Base-by-base conservation (phyloP, 768 basidiomycete species). In the Lactifluus volemus region DNA sequence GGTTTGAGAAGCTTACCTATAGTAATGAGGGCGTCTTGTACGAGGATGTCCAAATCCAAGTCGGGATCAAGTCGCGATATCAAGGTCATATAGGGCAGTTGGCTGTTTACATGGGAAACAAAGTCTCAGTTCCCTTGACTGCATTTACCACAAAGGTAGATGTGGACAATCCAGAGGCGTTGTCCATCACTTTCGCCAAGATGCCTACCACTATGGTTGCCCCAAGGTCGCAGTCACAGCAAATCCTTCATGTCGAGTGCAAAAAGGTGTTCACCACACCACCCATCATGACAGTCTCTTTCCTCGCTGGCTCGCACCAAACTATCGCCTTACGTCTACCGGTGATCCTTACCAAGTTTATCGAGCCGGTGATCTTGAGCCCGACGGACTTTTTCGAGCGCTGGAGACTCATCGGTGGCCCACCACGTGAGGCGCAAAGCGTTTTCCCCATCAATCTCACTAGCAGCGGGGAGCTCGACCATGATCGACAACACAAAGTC, bases 361-460 rank as follows among this genome's bases (percentile, higher is more conserved):
- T 98, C 58, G 96, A 97, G 69, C 89, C 91, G 29, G 95, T 98
- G 65, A 88, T 85, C 68, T 81, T 99, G 38, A 84, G 82, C 11
- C 78, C 82, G 63, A 75, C 81, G 0, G 91, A 97, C 67, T 99
- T 98, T 80, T 99, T 98, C 74, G 95, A 98, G 72, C 79, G 97
- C 54, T 99, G 97, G 97, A 95, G 93, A 73, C 75, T 97, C 67
- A 98, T 98, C 54, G 97, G 97, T 7, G 97, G 97, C 1, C 79
- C 92, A 12, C 97, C 97, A 32, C 82, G 95, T 53, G 97, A 99
- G 75, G 84, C 89, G 30, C 97, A 99, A 71, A 72, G 74, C 50
- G 79, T 99, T 57, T 97, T 97, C 73, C 86, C 92, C 0, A 85
- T 98, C 60, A 71, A 75, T 36, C 75, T 97, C 25, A 84, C 82